Evolutionary conservation across 2,329 filamentous ascomycete genomes (phyloP).

Genomic region (Pyricularia pennisetigena): DNA sequence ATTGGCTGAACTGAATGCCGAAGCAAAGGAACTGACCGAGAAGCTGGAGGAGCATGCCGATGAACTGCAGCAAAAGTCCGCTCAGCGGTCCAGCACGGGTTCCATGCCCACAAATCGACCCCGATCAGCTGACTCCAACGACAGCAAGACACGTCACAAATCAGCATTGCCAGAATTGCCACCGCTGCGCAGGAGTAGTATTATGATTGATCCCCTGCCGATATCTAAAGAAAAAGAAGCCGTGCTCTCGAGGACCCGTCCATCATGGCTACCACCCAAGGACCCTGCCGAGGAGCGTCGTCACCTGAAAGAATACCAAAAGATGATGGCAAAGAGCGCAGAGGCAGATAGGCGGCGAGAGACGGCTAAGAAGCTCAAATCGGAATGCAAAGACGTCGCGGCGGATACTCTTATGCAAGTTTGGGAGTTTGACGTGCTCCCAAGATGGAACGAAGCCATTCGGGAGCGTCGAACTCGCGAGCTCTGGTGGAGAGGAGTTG

Average conservation of each 20-base stretch:
- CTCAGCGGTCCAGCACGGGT: conserved; percentile 24
- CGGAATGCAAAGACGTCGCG: conserved; percentile 42
- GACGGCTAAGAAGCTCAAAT: conserved; percentile 38
- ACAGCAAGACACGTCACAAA: conserved; percentile 47
- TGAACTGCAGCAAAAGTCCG: conserved; percentile 39
- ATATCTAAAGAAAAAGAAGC: conserved; percentile 83
- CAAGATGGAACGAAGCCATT: conserved; percentile 65
- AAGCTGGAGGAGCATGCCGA: conserved; percentile 73
- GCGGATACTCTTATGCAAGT: conserved; percentile 47
- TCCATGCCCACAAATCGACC: conserved; percentile 23
- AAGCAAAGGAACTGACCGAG: conserved; percentile 66
- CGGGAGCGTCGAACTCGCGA: conserved; percentile 60
- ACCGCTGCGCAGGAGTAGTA: conserved; percentile 61
- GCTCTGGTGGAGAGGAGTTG: conserved; percentile 74
- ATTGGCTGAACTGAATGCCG: conserved; percentile 57
- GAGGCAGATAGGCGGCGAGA: conserved; percentile 52
- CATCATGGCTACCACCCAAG: conserved; percentile 79
- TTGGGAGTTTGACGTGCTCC: conserved; percentile 70
- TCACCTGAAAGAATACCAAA: conserved; percentile 78
- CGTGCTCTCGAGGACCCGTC: conserved; percentile 68
- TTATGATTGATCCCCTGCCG: conserved; percentile 76
- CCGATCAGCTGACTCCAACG: conserved; percentile 20
- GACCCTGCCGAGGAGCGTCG: conserved; percentile 83
- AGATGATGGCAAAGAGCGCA: conserved; percentile 61
- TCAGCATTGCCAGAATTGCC: conserved; percentile 60